phyloP scores from a whole-genome alignment of 345 rosid species.

The Eucalyptus tenuipes region DNA sequence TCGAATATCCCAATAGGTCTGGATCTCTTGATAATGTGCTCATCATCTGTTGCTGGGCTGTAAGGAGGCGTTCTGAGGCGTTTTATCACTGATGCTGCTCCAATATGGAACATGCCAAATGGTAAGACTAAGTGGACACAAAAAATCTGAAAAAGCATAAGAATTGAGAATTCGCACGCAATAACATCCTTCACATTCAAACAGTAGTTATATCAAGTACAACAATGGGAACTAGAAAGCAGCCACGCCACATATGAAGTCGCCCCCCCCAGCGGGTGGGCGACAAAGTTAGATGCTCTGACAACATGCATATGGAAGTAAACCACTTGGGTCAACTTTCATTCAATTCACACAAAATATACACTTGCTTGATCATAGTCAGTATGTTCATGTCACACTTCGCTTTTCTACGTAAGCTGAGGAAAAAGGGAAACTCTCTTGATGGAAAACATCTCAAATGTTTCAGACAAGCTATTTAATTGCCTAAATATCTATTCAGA shows the following conservation, averaged over 20 bases:
- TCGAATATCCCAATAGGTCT: constrained; percentile 58
- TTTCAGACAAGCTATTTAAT: neutral
- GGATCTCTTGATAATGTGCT: constrained; percentile 53
- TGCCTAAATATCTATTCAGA: neutral
- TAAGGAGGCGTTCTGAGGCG: constrained; percentile 62
- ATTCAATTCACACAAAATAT: neutral
- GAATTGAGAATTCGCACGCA: neutral
- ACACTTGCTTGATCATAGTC: neutral
- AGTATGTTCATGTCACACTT: neutral
- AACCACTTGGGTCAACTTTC: neutral
- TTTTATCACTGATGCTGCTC: constrained; percentile 32
- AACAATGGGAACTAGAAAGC: neutral
- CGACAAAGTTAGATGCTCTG: neutral
- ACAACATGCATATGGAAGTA: neutral
- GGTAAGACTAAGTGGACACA: neutral
- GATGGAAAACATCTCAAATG: neutral
- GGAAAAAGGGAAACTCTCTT: neutral
- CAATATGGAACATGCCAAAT: constrained; percentile 2
- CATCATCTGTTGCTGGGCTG: constrained; percentile 73
- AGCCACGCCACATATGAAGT: neutral
- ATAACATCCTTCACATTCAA: neutral
- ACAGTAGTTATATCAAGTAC: neutral
- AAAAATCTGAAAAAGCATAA: neutral
- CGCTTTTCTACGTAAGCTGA: neutral
- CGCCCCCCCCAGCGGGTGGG: fast-evolving